phyloP scores from a whole-genome alignment of 371 early-diverging fungal genomes.

The Fennellomyces sp. region DNA sequence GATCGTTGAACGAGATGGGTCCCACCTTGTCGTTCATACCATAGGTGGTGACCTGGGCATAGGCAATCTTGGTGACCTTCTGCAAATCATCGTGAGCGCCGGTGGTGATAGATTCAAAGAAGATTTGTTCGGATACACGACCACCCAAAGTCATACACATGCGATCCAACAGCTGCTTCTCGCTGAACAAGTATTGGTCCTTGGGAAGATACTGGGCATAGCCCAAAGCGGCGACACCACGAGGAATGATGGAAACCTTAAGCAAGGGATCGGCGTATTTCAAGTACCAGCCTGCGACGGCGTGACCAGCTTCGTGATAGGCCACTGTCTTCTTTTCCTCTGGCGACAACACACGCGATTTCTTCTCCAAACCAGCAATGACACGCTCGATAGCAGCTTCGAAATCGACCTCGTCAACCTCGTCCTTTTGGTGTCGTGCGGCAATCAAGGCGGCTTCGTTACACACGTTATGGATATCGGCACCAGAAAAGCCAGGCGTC shows the following conservation, averaged over 20 bases:
- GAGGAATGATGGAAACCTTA: slow-evolving; percentile 98
- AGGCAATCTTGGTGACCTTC: slow-evolving; percentile 97
- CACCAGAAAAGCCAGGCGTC: slow-evolving; percentile 97
- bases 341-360: slow-evolving; percentile 92
- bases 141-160: slow-evolving; percentile 99
- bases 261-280: slow-evolving; percentile 94
- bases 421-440: slow-evolving; percentile 80
- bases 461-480: slow-evolving; percentile 97
- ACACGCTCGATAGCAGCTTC: slow-evolving; percentile 98
- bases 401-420: slow-evolving; percentile 88
- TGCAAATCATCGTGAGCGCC: slow-evolving; percentile 95
- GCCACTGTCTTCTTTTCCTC: slow-evolving; percentile 99
- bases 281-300: slow-evolving; percentile 98
- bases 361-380: slow-evolving; percentile 97
- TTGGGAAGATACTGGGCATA: slow-evolving; percentile 99
- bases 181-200: slow-evolving; percentile 95
- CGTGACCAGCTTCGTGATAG: slow-evolving; percentile 99
- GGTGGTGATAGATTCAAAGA: slow-evolving; percentile 90
- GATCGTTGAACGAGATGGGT: slow-evolving; percentile 81
- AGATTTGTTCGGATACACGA: slow-evolving; percentile 93
- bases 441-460: slow-evolving; percentile 99
- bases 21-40: slow-evolving; percentile 96
- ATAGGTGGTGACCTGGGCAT: slow-evolving; percentile 90
- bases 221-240: slow-evolving; percentile 95
- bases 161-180: slow-evolving; percentile 91